Evolutionary conservation across 179 eudicot genomes (phyloP), one percentile per base, ranked within the genome.

Genomic region (Beta corolliflora): DNA sequence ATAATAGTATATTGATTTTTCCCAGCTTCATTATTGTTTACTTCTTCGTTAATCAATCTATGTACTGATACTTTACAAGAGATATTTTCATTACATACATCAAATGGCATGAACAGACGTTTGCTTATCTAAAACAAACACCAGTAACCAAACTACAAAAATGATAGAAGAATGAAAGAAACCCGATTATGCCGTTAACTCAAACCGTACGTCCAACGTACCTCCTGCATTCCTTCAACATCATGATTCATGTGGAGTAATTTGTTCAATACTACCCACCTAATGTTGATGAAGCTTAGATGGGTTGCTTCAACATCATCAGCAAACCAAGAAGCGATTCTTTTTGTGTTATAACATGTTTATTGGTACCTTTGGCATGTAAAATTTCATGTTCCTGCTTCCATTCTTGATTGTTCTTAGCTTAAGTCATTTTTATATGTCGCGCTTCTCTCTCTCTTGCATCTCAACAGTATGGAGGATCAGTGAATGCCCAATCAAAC

Each of bases 401-500:
- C 56, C 56, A 9, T 59, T 56, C 69, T 41, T 73, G 61, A 13
- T 70, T 7, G 31, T 18, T 74, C 21, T 13, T 13, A 36, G 41
- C 52, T 72, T 60, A 5, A 5, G 1, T 9, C 31, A 14, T 7
- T 73, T 50, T 12, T 13, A 2, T 8, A 25, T 15, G 21, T 23
- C 21, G 48, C 9, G 48, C 11, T 53, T 36, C 12, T 54, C 23
- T 60, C 74, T 75, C 45, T 53, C 64, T 48, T 73, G 16, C n/a
- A 0, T 70, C 63, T 85, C 59, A 85, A 54, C 87, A 82, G 54
- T 94, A 97, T 23, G 98, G 98, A 48, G 97, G 91, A 80, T 97
- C 99, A 9, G 87, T 81, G 60, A 91, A 88, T 45, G 94, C 95
- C 99, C 99, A 97, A 50, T 87, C 88, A 25, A 94, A 93, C 19